Evolutionary conservation across 2,329 filamentous ascomycete genomes (phyloP).

Genomic region (Cordyceps fumosorosea): DNA sequence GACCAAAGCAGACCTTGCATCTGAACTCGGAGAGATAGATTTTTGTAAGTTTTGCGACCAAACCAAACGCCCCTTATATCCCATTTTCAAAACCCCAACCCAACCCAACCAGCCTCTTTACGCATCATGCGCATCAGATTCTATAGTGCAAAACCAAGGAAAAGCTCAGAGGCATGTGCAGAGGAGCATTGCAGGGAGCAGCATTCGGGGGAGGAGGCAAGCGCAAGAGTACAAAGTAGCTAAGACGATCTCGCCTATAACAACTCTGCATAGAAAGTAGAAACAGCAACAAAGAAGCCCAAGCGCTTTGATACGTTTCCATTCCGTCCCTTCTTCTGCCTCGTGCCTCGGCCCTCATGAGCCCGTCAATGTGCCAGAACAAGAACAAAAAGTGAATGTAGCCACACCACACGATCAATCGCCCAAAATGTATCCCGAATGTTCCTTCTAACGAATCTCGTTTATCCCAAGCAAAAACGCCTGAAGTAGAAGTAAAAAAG

Average conservation of each 20-base stretch:
- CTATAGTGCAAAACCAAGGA: constrained; percentile 1
- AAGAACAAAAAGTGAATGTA: not conserved
- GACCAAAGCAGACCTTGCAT: not conserved
- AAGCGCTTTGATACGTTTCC: constrained; percentile 3
- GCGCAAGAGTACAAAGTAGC: constrained; percentile 16
- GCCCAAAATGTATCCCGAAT: constrained; percentile 8
- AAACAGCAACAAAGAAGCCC: constrained; percentile 9
- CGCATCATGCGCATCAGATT: constrained; percentile 3
- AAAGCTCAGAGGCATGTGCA: constrained; percentile 10
- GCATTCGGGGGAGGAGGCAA: constrained; percentile 16
- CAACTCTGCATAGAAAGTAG: constrained; percentile 9
- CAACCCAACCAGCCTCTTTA: constrained; percentile 3
- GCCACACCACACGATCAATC: constrained; percentile 1
- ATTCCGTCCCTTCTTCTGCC: not conserved
- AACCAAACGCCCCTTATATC: not conserved
- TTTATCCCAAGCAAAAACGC: constrained; percentile 7
- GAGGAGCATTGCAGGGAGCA: constrained; percentile 11
- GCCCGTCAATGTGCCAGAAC: not conserved
- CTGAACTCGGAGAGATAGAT: not conserved
- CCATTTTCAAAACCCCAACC: not conserved
- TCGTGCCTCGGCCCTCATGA: constrained; percentile 5
- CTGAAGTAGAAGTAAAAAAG: not conserved
- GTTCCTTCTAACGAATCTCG: constrained; percentile 10
- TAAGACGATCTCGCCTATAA: constrained; percentile 12
- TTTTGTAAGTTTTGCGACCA: not conserved